Base-by-base conservation (phyloP, 768 basidiomycete species). In the Russula foetens region DNA sequence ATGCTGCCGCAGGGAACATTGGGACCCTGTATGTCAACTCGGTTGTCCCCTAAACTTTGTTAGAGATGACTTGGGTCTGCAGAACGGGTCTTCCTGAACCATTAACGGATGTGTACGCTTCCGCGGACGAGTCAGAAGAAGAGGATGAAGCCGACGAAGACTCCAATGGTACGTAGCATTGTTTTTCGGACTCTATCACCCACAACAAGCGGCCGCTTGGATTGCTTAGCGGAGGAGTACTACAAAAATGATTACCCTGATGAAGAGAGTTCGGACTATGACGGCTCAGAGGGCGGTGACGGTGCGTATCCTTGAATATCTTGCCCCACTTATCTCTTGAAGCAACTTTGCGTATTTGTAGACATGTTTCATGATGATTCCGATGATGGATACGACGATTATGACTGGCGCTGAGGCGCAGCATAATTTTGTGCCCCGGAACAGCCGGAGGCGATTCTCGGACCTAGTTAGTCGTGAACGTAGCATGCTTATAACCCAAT, bases 211-310 rank as follows among this genome's bases (percentile, higher is more conserved):
- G 43, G 41, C 8, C 21, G 17, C 28, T 33, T 44, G 9, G 12
- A 38, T 54, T 8, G 8, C 54, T 6, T 66, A 90, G 89, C 85
- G 19, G 89, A 92, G 71, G 88, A 89, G 63, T 90, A 85, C 67
- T 90, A 90, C 72, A 88, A 82, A 67, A 92, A 92, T 60, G 89
- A 92, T 68, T 92, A 92, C 65, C 89, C 89, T 6, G 88, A 90
- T 28, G 89, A 85, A 51, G 83, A 84, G 41, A 64, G 63, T 53
- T 60, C 61, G 2, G 73, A 76, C 26, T 73, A 74, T 11, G 64
- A 63, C 21, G 14, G 28, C 3, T 67, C 67, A 28, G 68, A 73
- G 2, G 75, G 75, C 24, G 46, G 47, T 24, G 65, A 58, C 19
- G 49, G 60, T 66, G 33, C 31, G 60, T 46, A 19, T 12, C 15